A percentile compares a stretch with the other conserved stretches of the same genome.
phyloP scores from a whole-genome alignment of 148 eudicot genomes.

The Dysphania ambrosioides region DNA sequence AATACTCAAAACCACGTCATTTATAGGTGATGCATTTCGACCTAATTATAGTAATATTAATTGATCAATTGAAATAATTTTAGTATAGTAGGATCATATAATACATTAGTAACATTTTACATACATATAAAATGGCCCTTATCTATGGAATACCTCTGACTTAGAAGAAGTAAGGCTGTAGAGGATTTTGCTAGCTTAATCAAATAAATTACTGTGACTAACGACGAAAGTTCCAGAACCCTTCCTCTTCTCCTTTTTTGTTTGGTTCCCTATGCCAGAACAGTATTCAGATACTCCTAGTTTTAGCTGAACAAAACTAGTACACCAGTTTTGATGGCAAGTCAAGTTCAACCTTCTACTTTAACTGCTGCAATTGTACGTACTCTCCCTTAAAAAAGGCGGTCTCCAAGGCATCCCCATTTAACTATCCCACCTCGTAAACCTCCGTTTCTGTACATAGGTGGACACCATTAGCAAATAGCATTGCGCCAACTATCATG shows the following conservation, averaged over 20 bases:
- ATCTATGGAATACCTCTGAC: too few relatives aligned
- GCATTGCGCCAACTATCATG: not conserved
- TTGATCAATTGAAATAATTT: too few relatives aligned
- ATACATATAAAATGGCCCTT: too few relatives aligned
- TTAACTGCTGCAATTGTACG: constrained; percentile 4
- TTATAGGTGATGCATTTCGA: too few relatives aligned
- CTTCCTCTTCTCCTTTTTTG: not conserved
- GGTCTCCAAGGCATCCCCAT: not conserved
- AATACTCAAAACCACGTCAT: too few relatives aligned
- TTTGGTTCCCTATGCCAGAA: not conserved
- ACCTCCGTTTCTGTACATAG: not conserved
- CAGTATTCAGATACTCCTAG: not conserved
- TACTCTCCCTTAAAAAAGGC: not conserved
- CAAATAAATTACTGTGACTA: too few relatives aligned
- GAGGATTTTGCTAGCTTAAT: too few relatives aligned
- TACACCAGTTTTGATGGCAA: constrained; percentile 10
- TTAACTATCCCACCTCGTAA: not conserved
- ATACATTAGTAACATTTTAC: too few relatives aligned
- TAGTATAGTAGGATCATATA: too few relatives aligned
- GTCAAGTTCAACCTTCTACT: constrained; percentile 13
- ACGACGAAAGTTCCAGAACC: too few relatives aligned
- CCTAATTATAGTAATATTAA: too few relatives aligned
- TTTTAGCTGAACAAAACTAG: not conserved
- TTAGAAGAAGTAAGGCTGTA: too few relatives aligned
- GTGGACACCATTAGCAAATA: not conserved